Base-by-base conservation (phyloP, 2,329 filamentous ascomycete genomes). In the Epichloe baconii region DNA sequence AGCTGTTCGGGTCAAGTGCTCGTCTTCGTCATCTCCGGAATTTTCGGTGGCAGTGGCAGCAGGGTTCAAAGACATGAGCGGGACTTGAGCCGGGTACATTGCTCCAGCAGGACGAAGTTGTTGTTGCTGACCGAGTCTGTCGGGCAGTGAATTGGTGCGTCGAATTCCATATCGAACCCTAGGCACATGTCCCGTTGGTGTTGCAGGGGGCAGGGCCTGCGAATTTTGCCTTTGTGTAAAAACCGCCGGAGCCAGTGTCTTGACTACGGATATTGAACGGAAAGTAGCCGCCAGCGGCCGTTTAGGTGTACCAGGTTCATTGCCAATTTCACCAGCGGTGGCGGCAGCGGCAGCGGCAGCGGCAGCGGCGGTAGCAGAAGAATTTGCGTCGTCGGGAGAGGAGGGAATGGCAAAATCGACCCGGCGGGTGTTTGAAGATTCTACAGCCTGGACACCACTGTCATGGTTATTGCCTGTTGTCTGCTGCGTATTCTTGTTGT, bases 91-190 rank as follows among this genome's bases (percentile, higher is more conserved):
- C 1, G 75, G 74, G 41, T 77, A 63, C 67, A 78, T 69, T 35
- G 70, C 69, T 5, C 76, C 74, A 0, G 76, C 73, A 1, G 75
- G 61, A 4, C 76, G 73, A 36, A 70, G 57, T 21, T 70, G 64
- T 48, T 59, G 50, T 14, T 57, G 52, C 7, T 70, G 67, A 54
- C 77, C 79, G 8, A 88, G 74, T 17, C 83, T 77, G 58, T 85
- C 83, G 0, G 86, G 86, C 2, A 89, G 74, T 0, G 86, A 89
- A 62, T 79, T 87, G 19, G 85, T 86, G 50, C 86, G 77, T 51
- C 84, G 82, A 49, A 88, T 80, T n/a, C 79, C 78, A 57, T 79
- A 78, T 42, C 77, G 73, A 52, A 82, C 75, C 34, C 76, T 73
- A 5, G 79, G 78, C 43, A 80, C 71, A 11, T 73, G 70, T 2